Percentiles rank a stretch among this genome's conserved stretches.
Evolutionary conservation across 2,329 filamentous ascomycete genomes (phyloP).

Genomic region (Ophiosphaerella korrae): DNA sequence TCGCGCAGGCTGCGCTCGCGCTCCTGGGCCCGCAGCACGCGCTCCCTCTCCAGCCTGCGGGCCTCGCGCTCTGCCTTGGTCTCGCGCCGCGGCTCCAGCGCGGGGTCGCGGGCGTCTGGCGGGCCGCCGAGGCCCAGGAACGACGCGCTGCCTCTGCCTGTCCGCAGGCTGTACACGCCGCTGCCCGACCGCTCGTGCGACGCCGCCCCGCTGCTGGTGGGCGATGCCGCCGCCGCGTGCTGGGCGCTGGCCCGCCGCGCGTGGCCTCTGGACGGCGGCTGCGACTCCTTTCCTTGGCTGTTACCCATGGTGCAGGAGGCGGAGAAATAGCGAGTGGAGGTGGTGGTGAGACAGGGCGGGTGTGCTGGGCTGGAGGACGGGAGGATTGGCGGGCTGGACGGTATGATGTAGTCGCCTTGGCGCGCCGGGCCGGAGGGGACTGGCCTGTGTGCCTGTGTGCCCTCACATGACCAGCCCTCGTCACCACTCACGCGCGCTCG

Average conservation of each 20-base stretch:
- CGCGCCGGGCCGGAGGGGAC: not conserved
- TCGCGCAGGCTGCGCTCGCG: conserved; percentile 88
- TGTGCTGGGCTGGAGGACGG: not conserved
- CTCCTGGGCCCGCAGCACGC: conserved; percentile 75
- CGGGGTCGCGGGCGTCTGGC: conserved; percentile 54
- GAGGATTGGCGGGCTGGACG: no score
- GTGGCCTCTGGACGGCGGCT: conserved; percentile 42
- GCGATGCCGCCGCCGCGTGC: conserved; percentile 33
- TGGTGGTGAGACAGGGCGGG: conserved; percentile 16
- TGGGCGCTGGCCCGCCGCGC: conserved; percentile 42
- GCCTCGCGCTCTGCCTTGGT: conserved; percentile 92
- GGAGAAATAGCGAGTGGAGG: conserved; percentile 11
- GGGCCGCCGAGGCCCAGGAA: conserved; percentile 63
- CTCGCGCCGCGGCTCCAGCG: conserved; percentile 71
- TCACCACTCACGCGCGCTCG: conserved; percentile 10
- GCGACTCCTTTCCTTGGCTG: conserved; percentile 55
- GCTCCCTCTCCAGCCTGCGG: conserved; percentile 81
- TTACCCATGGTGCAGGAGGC: conserved; percentile 49
- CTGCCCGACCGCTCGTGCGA: conserved; percentile 37
- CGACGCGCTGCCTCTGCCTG: conserved; percentile 60
- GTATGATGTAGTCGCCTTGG: conserved; percentile 38
- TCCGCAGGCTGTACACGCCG: conserved; percentile 53
- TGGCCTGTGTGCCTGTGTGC: no score
- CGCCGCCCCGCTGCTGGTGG: conserved; percentile 32
- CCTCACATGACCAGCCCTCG: no score